Percentiles rank a stretch among this genome's conserved stretches.
These are phyloP conservation scores for Orbilia ellipsospora DNA, from an alignment of 2,329 filamentous ascomycete genomes.

Conservation along the genomic window DNA sequence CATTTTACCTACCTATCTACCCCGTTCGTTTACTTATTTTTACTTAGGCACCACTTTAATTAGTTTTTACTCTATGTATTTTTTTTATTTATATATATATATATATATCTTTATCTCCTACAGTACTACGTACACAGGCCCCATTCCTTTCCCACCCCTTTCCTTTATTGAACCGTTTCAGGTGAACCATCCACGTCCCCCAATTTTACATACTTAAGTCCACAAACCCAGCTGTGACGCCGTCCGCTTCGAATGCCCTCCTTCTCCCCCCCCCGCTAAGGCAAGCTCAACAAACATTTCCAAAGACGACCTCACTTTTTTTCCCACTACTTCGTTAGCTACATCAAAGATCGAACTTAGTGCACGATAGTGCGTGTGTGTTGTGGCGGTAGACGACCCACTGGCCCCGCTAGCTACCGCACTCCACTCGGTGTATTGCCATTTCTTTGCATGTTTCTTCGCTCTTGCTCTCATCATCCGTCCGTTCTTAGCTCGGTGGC, in stretches of 20 bases:
- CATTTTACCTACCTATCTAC: no score
- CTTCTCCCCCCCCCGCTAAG: not conserved
- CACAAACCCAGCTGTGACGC: not conserved
- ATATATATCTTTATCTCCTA: no score
- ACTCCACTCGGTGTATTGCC: not conserved
- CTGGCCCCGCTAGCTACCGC: not conserved
- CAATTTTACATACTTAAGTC: not conserved
- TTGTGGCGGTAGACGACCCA: no score
- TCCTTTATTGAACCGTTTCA: not conserved
- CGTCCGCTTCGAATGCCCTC: not conserved
- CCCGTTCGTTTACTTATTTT: not conserved
- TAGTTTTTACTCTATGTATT: no score
- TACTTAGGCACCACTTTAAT: not conserved
- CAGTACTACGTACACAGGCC: not conserved
- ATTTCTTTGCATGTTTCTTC: not conserved
- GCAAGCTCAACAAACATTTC: no score
- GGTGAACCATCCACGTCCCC: not conserved
- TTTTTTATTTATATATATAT: no score
- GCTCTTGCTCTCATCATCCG: not conserved
- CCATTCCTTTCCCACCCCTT: constrained; percentile 5
- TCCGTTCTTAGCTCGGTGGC: not conserved
- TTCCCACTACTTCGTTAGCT: no score
- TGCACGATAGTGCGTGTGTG: not conserved
- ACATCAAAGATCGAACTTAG: no score
- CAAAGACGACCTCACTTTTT: no score